A percentile compares a stretch with the other conserved stretches of the same genome.
Conservation (phyloP, 148 eudicot genomes). For the Camellia sinensis region DNA sequence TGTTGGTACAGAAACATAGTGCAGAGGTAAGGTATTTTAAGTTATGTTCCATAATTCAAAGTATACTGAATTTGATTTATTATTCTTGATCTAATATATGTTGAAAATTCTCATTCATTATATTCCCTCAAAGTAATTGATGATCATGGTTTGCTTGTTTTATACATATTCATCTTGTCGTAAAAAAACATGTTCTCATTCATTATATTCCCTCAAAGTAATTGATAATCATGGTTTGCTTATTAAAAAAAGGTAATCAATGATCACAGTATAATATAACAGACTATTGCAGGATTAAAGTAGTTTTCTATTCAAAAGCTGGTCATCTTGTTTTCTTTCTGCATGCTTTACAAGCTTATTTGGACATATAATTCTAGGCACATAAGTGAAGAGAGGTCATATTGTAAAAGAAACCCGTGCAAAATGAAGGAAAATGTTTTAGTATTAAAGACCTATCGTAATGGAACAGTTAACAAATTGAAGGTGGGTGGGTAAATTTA, state of each 20-base stretch:
- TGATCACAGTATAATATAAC: not conserved
- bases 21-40: slow-evolving; percentile 56
- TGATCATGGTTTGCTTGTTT: not conserved
- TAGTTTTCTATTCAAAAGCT: not conserved
- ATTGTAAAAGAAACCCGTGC: not conserved
- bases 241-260: not conserved
- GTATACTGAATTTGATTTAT: not conserved
- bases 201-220: not conserved
- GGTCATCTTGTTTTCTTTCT: not conserved
- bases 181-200: not conserved
- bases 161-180: not conserved
- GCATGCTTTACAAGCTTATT: not conserved
- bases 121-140: not conserved
- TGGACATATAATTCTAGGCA: not conserved
- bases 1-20: slow-evolving; percentile 66
- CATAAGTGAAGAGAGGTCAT: not conserved
- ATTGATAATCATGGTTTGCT: not conserved
- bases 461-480: not conserved
- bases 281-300: not conserved
- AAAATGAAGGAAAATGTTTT: not conserved
- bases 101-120: not conserved
- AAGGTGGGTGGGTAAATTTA: not conserved
- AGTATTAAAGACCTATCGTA: not conserved
- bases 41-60: not conserved
- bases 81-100: not conserved